Conservation (phyloP, 345 rosid genomes). For the Boechera divaricarpa region DNA sequence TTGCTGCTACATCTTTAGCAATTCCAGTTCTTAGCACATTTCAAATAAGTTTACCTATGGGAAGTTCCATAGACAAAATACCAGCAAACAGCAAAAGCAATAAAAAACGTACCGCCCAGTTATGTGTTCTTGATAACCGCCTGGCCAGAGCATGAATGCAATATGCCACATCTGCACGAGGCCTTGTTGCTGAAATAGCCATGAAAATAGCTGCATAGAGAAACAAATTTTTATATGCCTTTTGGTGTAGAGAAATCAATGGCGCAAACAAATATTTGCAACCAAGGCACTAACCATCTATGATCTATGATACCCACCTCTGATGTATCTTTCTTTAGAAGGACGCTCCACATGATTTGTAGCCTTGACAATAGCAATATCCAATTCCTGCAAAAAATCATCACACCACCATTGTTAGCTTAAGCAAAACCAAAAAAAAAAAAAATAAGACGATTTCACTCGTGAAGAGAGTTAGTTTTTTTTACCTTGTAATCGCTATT, state of each 20-base stretch:
- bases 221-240: not conserved
- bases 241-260: not conserved
- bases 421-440: not conserved
- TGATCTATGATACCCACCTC: slow-evolving; percentile 54
- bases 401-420: slow-evolving; percentile 20
- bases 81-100: not conserved
- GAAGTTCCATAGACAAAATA: not conserved
- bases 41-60: not conserved
- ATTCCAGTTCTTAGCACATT: not conserved
- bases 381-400: slow-evolving; percentile 70
- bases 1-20: not conserved
- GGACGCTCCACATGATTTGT: slow-evolving; percentile 95
- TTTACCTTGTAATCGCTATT: slow-evolving; percentile 93
- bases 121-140: slow-evolving; percentile 84
- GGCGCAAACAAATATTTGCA: not conserved
- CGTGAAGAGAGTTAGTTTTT: not conserved
- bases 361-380: slow-evolving; percentile 93
- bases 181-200: slow-evolving; percentile 94
- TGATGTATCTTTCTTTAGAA: slow-evolving; percentile 84
- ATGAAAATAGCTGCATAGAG: slow-evolving; percentile 82
- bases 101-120: slow-evolving; percentile 80
- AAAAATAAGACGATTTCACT: not conserved
- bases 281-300: slow-evolving; percentile 33
- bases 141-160: slow-evolving; percentile 94
- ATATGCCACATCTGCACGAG: slow-evolving; percentile 98